Conservation (phyloP, 2,329 filamentous ascomycete species). For the Colletotrichum salicis region DNA sequence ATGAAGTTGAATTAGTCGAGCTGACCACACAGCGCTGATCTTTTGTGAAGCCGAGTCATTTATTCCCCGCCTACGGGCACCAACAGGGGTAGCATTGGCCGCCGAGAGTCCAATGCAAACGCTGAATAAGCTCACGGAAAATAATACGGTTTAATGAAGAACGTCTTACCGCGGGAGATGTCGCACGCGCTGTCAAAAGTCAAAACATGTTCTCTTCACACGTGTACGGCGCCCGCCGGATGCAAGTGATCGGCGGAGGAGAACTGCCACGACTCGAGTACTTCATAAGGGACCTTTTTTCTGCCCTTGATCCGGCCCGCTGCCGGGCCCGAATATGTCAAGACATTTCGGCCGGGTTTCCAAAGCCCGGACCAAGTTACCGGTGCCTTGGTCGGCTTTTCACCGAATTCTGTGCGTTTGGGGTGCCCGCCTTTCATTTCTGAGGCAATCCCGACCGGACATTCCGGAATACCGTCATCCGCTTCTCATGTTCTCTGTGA, state of each 20-base stretch:
- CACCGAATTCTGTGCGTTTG: neutral
- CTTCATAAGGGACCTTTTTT: neutral
- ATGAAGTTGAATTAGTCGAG: neutral
- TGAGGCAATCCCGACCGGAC: neutral
- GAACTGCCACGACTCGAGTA: no score
- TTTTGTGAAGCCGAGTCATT: neutral
- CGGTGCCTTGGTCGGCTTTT: neutral
- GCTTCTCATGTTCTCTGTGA: neutral
- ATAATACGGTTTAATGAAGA: conserved; percentile 5
- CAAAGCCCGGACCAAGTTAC: neutral
- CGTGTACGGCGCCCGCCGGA: neutral
- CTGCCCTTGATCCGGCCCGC: neutral
- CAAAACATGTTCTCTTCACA: neutral
- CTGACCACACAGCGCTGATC: neutral
- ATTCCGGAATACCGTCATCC: neutral
- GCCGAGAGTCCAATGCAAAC: neutral
- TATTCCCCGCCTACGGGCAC: neutral
- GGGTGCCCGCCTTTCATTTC: neutral
- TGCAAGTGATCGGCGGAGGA: neutral
- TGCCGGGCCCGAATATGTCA: neutral
- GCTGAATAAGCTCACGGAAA: conserved; percentile 1
- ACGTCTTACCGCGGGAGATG: neutral
- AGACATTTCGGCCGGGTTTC: neutral
- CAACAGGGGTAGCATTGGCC: neutral
- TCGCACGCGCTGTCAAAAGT: neutral